Evolutionary conservation across 2,329 filamentous ascomycete species (phyloP).

Genomic region (Fusarium sp.): DNA sequence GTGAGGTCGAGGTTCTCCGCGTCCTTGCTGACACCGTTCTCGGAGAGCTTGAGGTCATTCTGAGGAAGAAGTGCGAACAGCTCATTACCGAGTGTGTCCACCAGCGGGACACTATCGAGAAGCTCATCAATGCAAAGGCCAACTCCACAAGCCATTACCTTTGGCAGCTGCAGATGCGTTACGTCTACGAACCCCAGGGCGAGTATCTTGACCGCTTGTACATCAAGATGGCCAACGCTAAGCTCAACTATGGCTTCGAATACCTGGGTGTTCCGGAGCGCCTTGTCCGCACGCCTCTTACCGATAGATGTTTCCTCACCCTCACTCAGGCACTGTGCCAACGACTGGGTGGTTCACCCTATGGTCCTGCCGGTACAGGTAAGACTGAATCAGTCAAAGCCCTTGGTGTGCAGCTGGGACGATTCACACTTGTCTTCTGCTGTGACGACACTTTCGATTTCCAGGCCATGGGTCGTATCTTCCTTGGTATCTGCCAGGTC

Average conservation of each 20-base stretch:
- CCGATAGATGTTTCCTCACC: constrained; percentile 97
- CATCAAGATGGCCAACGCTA: constrained; percentile 97
- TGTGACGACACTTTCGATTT: constrained; percentile 99
- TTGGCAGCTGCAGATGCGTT: constrained; percentile 98
- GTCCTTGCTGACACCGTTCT: constrained; percentile 90
- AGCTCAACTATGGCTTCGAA: constrained; percentile 96
- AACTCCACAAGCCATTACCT: constrained; percentile 83
- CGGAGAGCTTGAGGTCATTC: constrained; percentile 86
- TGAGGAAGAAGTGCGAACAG: constrained; percentile 97
- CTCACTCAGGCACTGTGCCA: constrained; percentile 96
- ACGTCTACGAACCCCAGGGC: constrained; percentile 86
- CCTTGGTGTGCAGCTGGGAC: constrained; percentile 92
- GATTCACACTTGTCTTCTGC: constrained; percentile 98
- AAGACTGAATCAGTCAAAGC: constrained; percentile 99
- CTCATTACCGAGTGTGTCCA: constrained; percentile 99
- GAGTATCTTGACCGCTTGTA: constrained; percentile 85
- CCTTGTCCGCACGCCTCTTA: constrained; percentile 95
- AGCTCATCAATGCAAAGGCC: constrained; percentile 81
- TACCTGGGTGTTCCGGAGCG: constrained; percentile 97
- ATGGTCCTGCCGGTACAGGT: constrained; percentile 96
- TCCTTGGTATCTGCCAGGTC: constrained; percentile 98
- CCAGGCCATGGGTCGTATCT: constrained; percentile 99
- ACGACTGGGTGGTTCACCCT: constrained; percentile 94
- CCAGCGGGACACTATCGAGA: constrained; percentile 93
- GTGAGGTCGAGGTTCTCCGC: constrained; percentile 86